Conservation (phyloP, 352 stramenopile genomes). For the Phytophthora boehmeriae region DNA sequence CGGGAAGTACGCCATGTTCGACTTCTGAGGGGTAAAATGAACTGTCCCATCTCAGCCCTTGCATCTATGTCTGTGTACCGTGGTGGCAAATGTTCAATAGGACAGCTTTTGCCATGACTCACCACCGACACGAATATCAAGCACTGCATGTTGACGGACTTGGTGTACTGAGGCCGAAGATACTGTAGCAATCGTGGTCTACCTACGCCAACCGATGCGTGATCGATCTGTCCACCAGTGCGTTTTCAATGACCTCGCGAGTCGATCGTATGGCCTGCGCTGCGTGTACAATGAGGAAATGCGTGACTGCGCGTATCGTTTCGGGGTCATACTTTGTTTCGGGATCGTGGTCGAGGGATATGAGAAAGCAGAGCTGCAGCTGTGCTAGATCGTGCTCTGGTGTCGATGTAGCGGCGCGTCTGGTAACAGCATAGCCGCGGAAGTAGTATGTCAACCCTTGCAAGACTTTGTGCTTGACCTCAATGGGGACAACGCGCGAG, state of each 20-base stretch:
- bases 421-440: conserved; percentile 38
- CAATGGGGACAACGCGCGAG: conserved; percentile 26
- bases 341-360: conserved; percentile 31
- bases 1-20: neutral
- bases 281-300: conserved; percentile 44
- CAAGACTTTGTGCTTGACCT: conserved; percentile 31
- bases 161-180: too few relatives aligned
- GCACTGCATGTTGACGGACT: too few relatives aligned
- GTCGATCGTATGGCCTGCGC: conserved; percentile 35
- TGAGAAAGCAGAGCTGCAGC: conserved; percentile 35
- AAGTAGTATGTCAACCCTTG: conserved; percentile 33
- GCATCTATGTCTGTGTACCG: too few relatives aligned
- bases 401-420: conserved; percentile 32
- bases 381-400: conserved; percentile 21
- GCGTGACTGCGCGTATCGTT: conserved; percentile 32
- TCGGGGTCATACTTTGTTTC: conserved; percentile 20
- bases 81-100: too few relatives aligned
- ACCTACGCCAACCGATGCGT: too few relatives aligned
- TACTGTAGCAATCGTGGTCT: neutral
- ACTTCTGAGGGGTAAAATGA: neutral
- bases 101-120: too few relatives aligned
- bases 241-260: conserved; percentile 49
- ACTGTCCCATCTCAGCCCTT: too few relatives aligned
- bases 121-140: too few relatives aligned
- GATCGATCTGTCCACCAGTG: conserved; percentile 13